A percentile compares a stretch with the other conserved stretches of the same genome.
phyloP scores from a whole-genome alignment of 1,139 yeast species.

The Magnusiomyces magnusii region DNA sequence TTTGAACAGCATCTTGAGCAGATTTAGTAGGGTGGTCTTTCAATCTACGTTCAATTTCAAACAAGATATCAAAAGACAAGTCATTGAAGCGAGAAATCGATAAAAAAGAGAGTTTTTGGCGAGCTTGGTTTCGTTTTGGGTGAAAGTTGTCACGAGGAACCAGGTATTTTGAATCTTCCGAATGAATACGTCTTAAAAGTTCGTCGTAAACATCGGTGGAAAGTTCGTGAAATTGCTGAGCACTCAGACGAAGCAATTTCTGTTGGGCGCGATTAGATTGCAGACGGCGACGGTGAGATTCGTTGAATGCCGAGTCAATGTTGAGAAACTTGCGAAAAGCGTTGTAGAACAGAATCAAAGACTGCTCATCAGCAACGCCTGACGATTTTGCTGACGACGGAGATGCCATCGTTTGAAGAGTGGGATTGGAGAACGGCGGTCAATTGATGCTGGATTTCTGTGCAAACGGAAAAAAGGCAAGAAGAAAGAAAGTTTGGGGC shows the following conservation, averaged over 20 bases:
- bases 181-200: slow-evolving; percentile 54
- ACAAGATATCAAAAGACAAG: slow-evolving; percentile 80
- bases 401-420: neutral
- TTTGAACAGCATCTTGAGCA: neutral
- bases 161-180: slow-evolving; percentile 18
- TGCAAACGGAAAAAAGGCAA: neutral
- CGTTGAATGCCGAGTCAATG: slow-evolving; percentile 14
- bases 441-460: too few species aligned
- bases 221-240: slow-evolving; percentile 81
- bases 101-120: slow-evolving; percentile 81
- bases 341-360: slow-evolving; percentile 7
- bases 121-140: slow-evolving; percentile 91
- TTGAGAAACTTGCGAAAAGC: slow-evolving; percentile 13
- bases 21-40: slow-evolving; percentile 18
- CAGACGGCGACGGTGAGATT: slow-evolving; percentile 10
- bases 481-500: neutral
- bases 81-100: slow-evolving; percentile 82
- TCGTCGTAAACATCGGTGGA: slow-evolving; percentile 94
- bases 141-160: slow-evolving; percentile 46
- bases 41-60: slow-evolving; percentile 75
- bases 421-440: neutral
- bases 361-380: neutral
- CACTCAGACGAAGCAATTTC: slow-evolving; percentile 68
- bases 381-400: neutral
- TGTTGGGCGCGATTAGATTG: slow-evolving; percentile 63